Evolutionary conservation across 2,329 filamentous ascomycete species (phyloP).

Genomic region (Arthrocladium fulminans): DNA sequence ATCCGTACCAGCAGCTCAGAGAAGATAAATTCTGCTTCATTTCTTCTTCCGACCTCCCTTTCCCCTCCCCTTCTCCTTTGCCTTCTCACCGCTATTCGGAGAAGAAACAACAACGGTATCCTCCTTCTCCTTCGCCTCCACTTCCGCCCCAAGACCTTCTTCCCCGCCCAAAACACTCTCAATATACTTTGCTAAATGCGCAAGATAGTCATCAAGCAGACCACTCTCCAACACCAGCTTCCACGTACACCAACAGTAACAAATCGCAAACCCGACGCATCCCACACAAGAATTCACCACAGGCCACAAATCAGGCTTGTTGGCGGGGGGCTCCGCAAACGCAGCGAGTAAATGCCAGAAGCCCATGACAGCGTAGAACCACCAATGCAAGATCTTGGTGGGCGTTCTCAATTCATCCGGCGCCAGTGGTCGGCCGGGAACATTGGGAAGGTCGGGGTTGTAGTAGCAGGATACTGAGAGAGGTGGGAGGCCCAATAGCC

Average conservation of each 20-base stretch:
- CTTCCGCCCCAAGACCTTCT: not conserved
- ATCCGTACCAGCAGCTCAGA: too few species aligned
- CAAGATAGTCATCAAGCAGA: slow-evolving; percentile 18
- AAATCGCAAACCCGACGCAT: slow-evolving; percentile 72
- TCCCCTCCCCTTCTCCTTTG: slow-evolving; percentile 1
- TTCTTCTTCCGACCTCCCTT: slow-evolving; percentile 4
- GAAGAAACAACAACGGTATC: not conserved
- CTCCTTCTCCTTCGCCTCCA: slow-evolving; percentile 1
- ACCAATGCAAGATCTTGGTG: slow-evolving; percentile 61
- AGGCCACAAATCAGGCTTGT: slow-evolving; percentile 90
- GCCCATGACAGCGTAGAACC: slow-evolving; percentile 69
- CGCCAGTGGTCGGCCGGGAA: slow-evolving; percentile 17
- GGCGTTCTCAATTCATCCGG: slow-evolving; percentile 19
- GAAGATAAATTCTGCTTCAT: too few species aligned
- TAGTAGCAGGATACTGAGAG: slow-evolving; percentile 31
- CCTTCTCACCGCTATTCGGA: slow-evolving; percentile 1
- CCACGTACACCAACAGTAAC: slow-evolving; percentile 86
- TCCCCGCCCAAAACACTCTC: not conserved
- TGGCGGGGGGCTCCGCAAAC: slow-evolving; percentile 56
- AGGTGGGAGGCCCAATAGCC: slow-evolving; percentile 78
- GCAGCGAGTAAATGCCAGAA: slow-evolving; percentile 72
- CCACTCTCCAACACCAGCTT: slow-evolving; percentile 37
- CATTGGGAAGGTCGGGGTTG: slow-evolving; percentile 18
- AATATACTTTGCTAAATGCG: slow-evolving; percentile 6
- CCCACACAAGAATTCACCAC: slow-evolving; percentile 84